These are phyloP conservation scores for Graphilbum fragrans DNA, from an alignment of 2,329 filamentous ascomycete genomes.

Conservation along the genomic window DNA sequence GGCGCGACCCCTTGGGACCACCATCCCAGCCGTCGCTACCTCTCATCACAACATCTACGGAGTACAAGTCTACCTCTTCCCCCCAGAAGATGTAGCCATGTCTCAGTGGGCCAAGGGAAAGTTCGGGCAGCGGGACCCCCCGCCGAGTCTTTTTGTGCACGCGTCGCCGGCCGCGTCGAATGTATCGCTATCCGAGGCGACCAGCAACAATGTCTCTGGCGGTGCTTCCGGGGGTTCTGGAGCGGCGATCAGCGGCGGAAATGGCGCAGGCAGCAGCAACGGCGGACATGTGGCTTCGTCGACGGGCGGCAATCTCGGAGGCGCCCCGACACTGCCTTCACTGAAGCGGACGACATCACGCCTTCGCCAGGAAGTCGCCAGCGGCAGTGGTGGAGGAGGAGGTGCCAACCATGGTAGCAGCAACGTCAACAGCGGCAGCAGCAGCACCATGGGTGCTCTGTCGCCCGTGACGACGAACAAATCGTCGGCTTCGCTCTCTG, in stretches of 20 bases:
- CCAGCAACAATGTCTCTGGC: not conserved
- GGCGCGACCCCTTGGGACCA: not conserved
- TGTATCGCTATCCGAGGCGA: slow-evolving; percentile 40
- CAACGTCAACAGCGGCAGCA: not conserved
- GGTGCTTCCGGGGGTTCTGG: not conserved
- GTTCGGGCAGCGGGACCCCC: slow-evolving; percentile 38
- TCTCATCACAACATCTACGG: not conserved
- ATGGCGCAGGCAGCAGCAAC: not conserved
- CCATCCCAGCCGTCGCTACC: too few relatives aligned
- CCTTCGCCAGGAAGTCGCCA: slow-evolving; percentile 4
- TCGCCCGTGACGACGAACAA: not conserved
- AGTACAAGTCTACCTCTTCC: too few relatives aligned
- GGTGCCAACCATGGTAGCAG: not conserved
- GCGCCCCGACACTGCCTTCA: slow-evolving; percentile 4
- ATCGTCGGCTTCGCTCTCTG: not conserved
- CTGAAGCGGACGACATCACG: slow-evolving; percentile 9
- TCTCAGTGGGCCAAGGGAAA: slow-evolving; percentile 32
- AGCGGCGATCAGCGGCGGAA: not conserved
- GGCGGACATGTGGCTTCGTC: not conserved
- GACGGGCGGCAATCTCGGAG: not conserved
- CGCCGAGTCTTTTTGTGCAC: slow-evolving; percentile 69
- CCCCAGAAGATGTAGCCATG: slow-evolving; percentile 19
- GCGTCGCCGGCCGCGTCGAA: slow-evolving; percentile 68
- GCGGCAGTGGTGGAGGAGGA: not conserved
- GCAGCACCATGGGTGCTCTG: not conserved